These are phyloP conservation scores for Calvatia gigantea DNA, from an alignment of 768 basidiomycete genomes.

Conservation along the genomic window DNA sequence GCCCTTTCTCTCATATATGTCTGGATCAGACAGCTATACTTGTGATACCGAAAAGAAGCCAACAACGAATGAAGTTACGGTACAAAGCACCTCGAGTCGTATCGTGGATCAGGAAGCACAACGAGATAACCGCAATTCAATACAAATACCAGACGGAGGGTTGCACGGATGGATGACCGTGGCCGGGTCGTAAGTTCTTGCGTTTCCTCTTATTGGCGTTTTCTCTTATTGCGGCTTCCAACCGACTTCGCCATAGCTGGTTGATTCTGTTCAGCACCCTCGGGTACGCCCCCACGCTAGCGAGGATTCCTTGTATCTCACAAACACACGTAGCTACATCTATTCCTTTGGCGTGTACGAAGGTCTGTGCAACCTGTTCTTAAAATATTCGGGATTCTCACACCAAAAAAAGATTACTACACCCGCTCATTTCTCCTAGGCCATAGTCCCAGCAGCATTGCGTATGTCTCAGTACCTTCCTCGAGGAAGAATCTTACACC, in stretches of 20 bases:
- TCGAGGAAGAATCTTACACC: background rate
- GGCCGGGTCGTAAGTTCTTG: conserved; percentile 36
- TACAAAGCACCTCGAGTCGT: background rate
- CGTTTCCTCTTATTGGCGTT: background rate
- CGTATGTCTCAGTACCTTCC: conserved; percentile 24
- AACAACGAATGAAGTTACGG: background rate
- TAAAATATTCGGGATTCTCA: conserved; percentile 22
- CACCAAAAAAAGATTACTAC: conserved; percentile 36
- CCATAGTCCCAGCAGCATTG: conserved; percentile 36
- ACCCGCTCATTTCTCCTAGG: conserved; percentile 33
- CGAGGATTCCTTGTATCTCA: background rate
- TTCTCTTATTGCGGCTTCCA: background rate
- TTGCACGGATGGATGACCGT: conserved; percentile 40
- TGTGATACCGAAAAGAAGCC: background rate
- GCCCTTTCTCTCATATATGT: background rate
- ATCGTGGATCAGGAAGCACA: background rate
- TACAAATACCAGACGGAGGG: conserved; percentile 31
- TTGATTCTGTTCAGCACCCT: conserved; percentile 42
- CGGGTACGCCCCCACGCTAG: conserved; percentile 24
- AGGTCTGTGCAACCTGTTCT: conserved; percentile 22
- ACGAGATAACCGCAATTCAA: background rate
- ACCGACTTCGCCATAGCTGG: conserved; percentile 26
- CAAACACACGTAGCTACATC: conserved; percentile 16
- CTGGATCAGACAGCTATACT: background rate
- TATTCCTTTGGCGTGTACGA: conserved; percentile 29